Evolutionary conservation across 768 basidiomycete species (phyloP), one percentile per base, ranked within the genome.

Genomic region (Tylopilus plumbeoviolaceoides): DNA sequence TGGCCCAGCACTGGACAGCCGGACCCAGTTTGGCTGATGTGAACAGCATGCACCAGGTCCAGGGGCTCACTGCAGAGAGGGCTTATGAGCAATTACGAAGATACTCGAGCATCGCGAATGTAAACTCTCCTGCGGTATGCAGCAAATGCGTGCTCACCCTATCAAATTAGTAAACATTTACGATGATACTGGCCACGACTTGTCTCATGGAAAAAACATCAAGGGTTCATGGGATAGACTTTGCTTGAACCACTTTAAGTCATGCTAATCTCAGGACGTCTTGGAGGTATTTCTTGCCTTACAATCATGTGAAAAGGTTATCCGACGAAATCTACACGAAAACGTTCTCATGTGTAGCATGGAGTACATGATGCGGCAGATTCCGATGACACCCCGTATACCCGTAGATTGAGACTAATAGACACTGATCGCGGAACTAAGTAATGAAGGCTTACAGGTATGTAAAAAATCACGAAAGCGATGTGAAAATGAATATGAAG

Each of bases 371-470:
- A 17, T 7, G n/a, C n/a, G 28, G 7, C 18, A 10, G 31, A 25
- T 21, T 21, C 27, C 20, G 15, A 40, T 18, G 11, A 33, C 3
- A 8, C n/a, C 9, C 33, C 9, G 27, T 14, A 17, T 25, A 25
- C 10, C 17, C 7, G 41, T 35, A 31, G 8, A 58, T 35, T 33
- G 35, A 47, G 7, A n/a, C 47, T 15, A 23, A 44, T 30, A 27
- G 17, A 14, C 48, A 15, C n/a, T 11, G 38, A 23, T 23, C 39
- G 28, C 20, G 14, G 40, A 33, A 50, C 45, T 1, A 33, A 27
- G 31, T 18, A 58, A 41, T 9, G n/a, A 54, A 31, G 25, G 30
- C 15, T 44, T 21, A 18, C 42, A 59, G 46, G 48, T 49, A 51
- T 50, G 48, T n/a, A 23, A 54, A 17, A 41, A 17, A 31, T 23